A percentile compares a stretch with the other conserved stretches of the same genome.
phyloP scores from a whole-genome alignment of 352 stramenopile species.

The Phytophthora pisi region DNA sequence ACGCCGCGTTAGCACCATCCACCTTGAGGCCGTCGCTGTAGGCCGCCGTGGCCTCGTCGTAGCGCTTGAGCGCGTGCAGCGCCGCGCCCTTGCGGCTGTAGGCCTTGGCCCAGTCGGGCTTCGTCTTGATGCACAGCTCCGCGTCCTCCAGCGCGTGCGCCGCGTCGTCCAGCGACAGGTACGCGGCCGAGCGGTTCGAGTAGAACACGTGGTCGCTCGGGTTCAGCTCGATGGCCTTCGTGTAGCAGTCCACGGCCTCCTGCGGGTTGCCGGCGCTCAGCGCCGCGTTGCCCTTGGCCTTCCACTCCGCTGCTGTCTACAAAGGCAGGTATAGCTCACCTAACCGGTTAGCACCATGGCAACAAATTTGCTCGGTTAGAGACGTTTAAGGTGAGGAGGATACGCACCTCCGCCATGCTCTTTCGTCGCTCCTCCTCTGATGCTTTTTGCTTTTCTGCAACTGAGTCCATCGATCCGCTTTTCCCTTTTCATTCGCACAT shows the following conservation, averaged over 20 bases:
- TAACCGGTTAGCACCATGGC: neutral
- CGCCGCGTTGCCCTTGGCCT: constrained; percentile 96
- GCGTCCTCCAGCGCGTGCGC: constrained; percentile 96
- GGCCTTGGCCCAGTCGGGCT: constrained; percentile 96
- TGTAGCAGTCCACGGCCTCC: constrained; percentile 97
- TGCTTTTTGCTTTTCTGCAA: constrained; percentile 23
- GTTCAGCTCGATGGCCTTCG: constrained; percentile 96
- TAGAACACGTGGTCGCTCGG: constrained; percentile 97
- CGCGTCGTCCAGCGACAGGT: constrained; percentile 93
- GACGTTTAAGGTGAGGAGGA: neutral
- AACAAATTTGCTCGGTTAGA: neutral
- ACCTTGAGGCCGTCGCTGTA: constrained; percentile 90
- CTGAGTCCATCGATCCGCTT: constrained; percentile 28
- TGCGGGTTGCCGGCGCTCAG: constrained; percentile 94
- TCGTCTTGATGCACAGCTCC: constrained; percentile 94
- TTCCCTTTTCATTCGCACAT: constrained; percentile 21
- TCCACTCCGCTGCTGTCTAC: constrained; percentile 73
- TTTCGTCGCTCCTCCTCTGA: neutral
- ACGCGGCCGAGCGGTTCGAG: constrained; percentile 98
- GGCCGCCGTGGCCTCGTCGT: constrained; percentile 84
- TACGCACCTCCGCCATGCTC: constrained; percentile 35
- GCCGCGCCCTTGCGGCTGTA: constrained; percentile 98
- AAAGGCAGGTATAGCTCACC: neutral
- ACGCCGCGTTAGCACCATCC: constrained; percentile 92
- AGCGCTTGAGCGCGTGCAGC: constrained; percentile 92